Evolutionary conservation across 768 basidiomycete genomes (phyloP).

Genomic region (Auriscalpium orientale): DNA sequence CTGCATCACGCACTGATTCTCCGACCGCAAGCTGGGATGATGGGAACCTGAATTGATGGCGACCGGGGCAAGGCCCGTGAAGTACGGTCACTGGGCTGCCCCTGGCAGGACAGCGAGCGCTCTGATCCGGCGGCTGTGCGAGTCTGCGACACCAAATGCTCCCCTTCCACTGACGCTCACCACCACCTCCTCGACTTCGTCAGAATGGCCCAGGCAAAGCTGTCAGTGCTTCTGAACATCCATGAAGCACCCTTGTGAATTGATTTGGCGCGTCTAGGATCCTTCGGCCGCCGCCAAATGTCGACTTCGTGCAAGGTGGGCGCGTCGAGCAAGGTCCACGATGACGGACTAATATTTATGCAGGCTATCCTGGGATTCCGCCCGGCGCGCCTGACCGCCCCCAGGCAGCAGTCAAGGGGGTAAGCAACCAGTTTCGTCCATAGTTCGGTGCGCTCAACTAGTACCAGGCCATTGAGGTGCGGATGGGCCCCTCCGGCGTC

Average conservation of each 20-base stretch:
- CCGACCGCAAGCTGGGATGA: too few relatives aligned
- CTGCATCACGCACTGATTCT: too few relatives aligned
- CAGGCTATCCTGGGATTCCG: slow-evolving; percentile 84
- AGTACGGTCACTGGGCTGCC: too few relatives aligned
- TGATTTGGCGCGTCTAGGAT: slow-evolving; percentile 37
- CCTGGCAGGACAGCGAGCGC: too few relatives aligned
- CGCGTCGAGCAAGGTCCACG: not conserved
- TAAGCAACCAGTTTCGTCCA: slow-evolving; percentile 33
- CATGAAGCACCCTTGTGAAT: not conserved
- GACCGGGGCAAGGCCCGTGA: too few relatives aligned
- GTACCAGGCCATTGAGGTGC: slow-evolving; percentile 74
- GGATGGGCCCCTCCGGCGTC: slow-evolving; percentile 62
- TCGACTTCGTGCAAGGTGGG: slow-evolving; percentile 80
- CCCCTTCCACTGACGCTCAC: not conserved
- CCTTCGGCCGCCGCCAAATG: slow-evolving; percentile 80
- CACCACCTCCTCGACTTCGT: not conserved
- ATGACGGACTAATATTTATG: not conserved
- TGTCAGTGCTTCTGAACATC: slow-evolving; percentile 25
- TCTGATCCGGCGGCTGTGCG: too few relatives aligned
- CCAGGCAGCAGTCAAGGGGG: slow-evolving; percentile 80
- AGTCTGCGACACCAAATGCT: too few relatives aligned
- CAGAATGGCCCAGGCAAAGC: slow-evolving; percentile 37
- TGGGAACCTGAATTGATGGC: too few relatives aligned
- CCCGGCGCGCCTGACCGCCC: slow-evolving; percentile 68
- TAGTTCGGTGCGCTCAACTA: slow-evolving; percentile 7